Base-by-base conservation (phyloP, 2,329 filamentous ascomycete genomes). In the Rhynchosporium agropyri region DNA sequence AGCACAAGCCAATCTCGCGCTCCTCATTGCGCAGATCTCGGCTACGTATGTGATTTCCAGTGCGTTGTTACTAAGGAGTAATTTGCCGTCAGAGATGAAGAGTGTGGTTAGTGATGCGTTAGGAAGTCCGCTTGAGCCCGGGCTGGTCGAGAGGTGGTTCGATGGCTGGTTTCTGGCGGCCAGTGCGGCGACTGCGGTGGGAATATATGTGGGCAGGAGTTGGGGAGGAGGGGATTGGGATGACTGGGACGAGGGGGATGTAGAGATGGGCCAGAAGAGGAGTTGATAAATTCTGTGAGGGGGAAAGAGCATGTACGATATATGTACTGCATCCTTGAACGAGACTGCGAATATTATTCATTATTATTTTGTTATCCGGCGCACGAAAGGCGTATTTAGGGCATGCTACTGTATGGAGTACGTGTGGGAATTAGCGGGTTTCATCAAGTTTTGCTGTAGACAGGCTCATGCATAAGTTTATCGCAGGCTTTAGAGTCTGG, bases 1-100 rank as follows among this genome's bases (percentile, higher is more conserved):
- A 61, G 70, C 73, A 69, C 89, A 90, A 72, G 89, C 89, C 9
- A 92, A 92, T 72, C 81, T 95, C 42, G 90, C 92, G 1, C 82
- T 96, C 12, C 81, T 92, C 49, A 87, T 94, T 42, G 89, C 87
- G 4, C 92, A 96, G 76, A 87, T 96, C 50, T 86, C 87, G 1
- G 92, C 90, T 1, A 92, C 91, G 0, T 96, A 96, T 73, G 91
- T 96, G 59, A 92, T 96, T 71, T 89, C 86, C 63, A 88, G 89
- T 1, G 89, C 90, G 2, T 77, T 96, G 68, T 80, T 96, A 63
- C 79, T 96, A 53, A 78, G 92, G 57, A 90, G 89, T 69, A 94
- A 92, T 74, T 79, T 96, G 68, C 92, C 92, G 0, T 81, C 80
- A 43, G 89, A 93, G 73, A 88, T 94, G 73, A 87, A 91, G 63